Evolutionary conservation across 805 yeast genomes (phyloP).

Genomic region (Candida anglica): DNA sequence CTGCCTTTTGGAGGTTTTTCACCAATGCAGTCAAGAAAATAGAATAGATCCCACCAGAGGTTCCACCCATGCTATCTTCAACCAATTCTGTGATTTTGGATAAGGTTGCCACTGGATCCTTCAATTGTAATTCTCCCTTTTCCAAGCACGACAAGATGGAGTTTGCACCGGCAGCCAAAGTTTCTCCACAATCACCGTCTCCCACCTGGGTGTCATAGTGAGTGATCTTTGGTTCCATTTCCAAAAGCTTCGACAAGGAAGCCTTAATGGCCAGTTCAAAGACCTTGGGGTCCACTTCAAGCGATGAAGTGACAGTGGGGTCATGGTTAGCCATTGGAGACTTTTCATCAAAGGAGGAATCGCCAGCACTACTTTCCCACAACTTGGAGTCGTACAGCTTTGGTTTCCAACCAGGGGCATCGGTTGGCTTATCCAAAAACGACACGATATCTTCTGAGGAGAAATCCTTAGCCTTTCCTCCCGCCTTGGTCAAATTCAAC

Average conservation of each 20-base stretch:
- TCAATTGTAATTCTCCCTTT: slow-evolving; percentile 23
- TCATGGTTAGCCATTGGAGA: slow-evolving; percentile 23
- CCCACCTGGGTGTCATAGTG: slow-evolving; percentile 86
- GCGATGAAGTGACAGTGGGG: slow-evolving; percentile 19
- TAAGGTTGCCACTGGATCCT: slow-evolving; percentile 55
- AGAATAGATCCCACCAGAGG: slow-evolving; percentile 91
- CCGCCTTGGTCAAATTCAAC: slow-evolving; percentile 55
- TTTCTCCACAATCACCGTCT: slow-evolving; percentile 97
- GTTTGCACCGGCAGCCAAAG: slow-evolving; percentile 77
- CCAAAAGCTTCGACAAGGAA: slow-evolving; percentile 25
- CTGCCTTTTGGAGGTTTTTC: slow-evolving; percentile 28
- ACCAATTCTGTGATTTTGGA: slow-evolving; percentile 77
- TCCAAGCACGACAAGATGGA: slow-evolving; percentile 58
- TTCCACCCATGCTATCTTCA: slow-evolving; percentile 95
- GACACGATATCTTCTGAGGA: slow-evolving; percentile 31
- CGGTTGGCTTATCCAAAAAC: slow-evolving; percentile 65
- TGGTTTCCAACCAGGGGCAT: slow-evolving; percentile 81
- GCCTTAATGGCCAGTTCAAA: slow-evolving; percentile 51
- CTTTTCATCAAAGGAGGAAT: slow-evolving; percentile 22
- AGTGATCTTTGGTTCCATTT: slow-evolving; percentile 74
- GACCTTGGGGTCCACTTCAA: slow-evolving; percentile 33
- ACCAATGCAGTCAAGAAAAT: slow-evolving; percentile 79
- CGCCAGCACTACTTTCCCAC: slow-evolving; percentile 22
- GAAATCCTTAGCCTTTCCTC: slow-evolving; percentile 16
- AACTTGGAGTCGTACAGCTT: slow-evolving; percentile 24